Base-by-base conservation (phyloP, 257 asterid species). In the Thymus quinquecostatus region DNA sequence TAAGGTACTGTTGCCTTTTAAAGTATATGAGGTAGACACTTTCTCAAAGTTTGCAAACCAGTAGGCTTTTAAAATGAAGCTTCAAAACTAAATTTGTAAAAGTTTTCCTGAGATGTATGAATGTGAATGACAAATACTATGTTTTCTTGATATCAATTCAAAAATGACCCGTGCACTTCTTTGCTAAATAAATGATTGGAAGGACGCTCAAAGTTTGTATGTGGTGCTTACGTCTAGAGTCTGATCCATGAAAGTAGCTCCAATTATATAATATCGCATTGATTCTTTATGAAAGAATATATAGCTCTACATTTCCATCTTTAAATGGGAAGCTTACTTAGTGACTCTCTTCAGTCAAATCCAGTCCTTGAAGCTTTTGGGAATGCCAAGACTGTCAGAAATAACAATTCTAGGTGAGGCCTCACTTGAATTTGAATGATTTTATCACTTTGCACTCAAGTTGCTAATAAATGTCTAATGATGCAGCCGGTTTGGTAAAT, bases 321-420 rank as follows among this genome's bases (percentile, higher is more conserved):
- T 68, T 66, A 11, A 36, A 40, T 70, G 32, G 68, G 33, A 79
- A 62, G 57, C 73, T 75, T 64, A 75, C 44, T 71, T 77, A 73
- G 29, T 77, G 72, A 68, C 77, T 78, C 36, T 41, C 45, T 89
- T 84, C 96, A 92, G 98, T 92, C 98, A 67, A 92, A 92, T 82
- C 98, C 98, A 63, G 95, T 92, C 56, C 96, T 92, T 76, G 98
- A 92, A 89, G 98, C 98, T 80, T 92, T 89, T 84, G 98, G 98
- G 74, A 92, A 92, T 85, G 98, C 98, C 74, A 92, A 92, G 86
- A 92, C 98, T 30, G 96, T 92, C 51, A 84, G 96, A 85, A 92
- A 92, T 73, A 89, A 92, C 83, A 92, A 92, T 81, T 92, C 98
- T 62, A 92, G 98, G 98, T 86, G 71, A 76, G 83, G 71, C 30